Base-by-base conservation (phyloP, 192 early-diverging fungal genomes). In the Chytriomyces sp. region DNA sequence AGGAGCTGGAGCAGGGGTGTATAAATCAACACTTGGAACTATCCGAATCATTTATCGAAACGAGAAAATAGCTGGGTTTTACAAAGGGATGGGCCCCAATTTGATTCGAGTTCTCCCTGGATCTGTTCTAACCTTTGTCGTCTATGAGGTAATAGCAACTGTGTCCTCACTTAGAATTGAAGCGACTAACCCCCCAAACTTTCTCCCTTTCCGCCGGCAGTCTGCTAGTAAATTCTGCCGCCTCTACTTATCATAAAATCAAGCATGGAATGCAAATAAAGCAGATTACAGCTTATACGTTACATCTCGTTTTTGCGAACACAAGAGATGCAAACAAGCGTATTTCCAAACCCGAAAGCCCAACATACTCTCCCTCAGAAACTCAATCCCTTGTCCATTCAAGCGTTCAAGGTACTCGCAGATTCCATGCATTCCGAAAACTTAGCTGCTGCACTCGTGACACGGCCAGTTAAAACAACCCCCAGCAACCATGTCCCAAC, bases 91-190 rank as follows among this genome's bases (percentile, higher is more conserved):
- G 59, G 94, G 93, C 1, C 91, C 94, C 5, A 96, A 94, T 63
- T 80, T 97, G n/a, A 79, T 97, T 8, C 88, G 96, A 13, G 95
- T 99, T 0, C 81, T 97, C 47, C 97, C 97, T 2, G 95, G 97
- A 6, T 96, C 96, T 8, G 91, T 93, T 63, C 90, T 97, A 35
- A 97, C 96, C 1, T 99, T 99, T 89, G 87, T 93, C 18, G 94
- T 96, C 0, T 98, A 98, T 80, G 97, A 97, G 78, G 78, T 77
- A 26, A 71, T 7, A 23, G 7, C 16, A 11, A 20, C 28, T 60
- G 16, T 57, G 13, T 35, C 35, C 35, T 35, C 35, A 35, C 1
- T 57, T 5, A 57, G 3, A 57, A n/a, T 57, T 57, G 13, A 57
- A n/a, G 13, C 53, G 1, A 57, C 53, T 57, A 3, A 13, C 53